Conservation (phyloP, 306 rosid genomes). For the Prunus davidiana region DNA sequence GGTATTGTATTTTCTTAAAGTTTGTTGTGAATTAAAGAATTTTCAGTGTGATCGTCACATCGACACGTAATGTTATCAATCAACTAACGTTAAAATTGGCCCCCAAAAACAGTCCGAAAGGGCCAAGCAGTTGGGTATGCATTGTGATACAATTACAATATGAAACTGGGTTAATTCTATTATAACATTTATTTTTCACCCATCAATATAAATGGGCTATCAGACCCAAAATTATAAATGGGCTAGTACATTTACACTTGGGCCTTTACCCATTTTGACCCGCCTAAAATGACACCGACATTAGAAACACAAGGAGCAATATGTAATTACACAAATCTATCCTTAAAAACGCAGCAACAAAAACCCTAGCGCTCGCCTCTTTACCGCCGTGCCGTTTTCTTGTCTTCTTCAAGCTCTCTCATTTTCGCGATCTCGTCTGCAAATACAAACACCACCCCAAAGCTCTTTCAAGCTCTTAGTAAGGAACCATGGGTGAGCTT, state of each 20-base stretch:
- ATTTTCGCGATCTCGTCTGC: background rate
- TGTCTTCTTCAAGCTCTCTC: background rate
- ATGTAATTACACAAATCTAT: background rate
- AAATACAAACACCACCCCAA: background rate
- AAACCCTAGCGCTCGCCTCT: background rate
- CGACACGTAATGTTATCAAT: too few species aligned
- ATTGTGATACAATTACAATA: too few species aligned
- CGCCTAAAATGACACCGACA: too few species aligned
- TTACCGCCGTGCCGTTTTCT: background rate
- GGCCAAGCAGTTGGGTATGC: too few species aligned
- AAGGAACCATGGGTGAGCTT: constrained; percentile 9
- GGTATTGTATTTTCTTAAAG: background rate
- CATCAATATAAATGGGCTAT: background rate
- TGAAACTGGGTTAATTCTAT: too few species aligned
- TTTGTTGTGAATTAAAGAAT: background rate
- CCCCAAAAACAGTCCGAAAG: background rate
- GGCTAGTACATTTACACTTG: background rate
- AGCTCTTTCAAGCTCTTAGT: too few species aligned
- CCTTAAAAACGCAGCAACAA: background rate
- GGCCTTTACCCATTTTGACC: too few species aligned
- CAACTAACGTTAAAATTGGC: background rate
- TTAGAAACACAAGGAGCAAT: too few species aligned
- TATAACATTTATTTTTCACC: too few species aligned
- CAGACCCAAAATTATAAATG: background rate
- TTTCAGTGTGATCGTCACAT: too few species aligned